phyloP scores from a whole-genome alignment of 1,284 basidiomycete genomes.

The Ceratobasidium sp. region DNA sequence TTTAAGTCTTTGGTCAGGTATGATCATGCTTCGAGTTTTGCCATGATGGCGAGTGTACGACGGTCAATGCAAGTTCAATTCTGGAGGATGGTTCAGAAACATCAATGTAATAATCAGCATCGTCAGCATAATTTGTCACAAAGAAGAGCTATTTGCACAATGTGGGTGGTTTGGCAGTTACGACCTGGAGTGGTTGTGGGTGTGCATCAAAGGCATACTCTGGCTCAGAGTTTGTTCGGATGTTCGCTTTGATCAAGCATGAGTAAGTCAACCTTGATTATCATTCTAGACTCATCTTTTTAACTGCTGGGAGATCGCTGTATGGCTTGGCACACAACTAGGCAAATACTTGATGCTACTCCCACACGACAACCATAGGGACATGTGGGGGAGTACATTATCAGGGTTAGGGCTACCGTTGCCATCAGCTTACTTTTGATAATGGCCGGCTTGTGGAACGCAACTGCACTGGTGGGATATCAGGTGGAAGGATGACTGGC shows the following conservation, averaged over 20 bases:
- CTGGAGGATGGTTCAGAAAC: background rate
- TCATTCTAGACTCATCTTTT: background rate
- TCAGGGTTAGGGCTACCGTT: background rate
- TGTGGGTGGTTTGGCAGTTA: constrained; percentile 32
- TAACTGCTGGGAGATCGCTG: background rate
- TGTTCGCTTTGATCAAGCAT: background rate
- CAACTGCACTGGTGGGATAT: constrained; percentile 12
- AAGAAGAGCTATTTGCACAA: constrained; percentile 25
- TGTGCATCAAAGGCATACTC: background rate
- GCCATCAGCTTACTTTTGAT: background rate
- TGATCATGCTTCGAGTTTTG: constrained; percentile 8
- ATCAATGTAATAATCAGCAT: background rate
- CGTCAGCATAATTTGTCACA: background rate
- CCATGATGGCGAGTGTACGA: background rate
- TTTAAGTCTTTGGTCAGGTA: background rate
- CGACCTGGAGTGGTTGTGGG: constrained; percentile 23
- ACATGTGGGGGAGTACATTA: constrained; percentile 6
- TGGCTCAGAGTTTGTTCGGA: background rate
- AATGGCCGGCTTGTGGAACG: background rate
- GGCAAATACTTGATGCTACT: constrained; percentile 17
- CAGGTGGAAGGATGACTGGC: constrained; percentile 16
- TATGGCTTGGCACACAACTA: constrained; percentile 1
- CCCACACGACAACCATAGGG: background rate
- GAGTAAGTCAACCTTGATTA: too few species aligned
- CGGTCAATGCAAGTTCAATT: background rate